phyloP scores from a whole-genome alignment of 305 asterid genomes.

The Fraxinus sp. region DNA sequence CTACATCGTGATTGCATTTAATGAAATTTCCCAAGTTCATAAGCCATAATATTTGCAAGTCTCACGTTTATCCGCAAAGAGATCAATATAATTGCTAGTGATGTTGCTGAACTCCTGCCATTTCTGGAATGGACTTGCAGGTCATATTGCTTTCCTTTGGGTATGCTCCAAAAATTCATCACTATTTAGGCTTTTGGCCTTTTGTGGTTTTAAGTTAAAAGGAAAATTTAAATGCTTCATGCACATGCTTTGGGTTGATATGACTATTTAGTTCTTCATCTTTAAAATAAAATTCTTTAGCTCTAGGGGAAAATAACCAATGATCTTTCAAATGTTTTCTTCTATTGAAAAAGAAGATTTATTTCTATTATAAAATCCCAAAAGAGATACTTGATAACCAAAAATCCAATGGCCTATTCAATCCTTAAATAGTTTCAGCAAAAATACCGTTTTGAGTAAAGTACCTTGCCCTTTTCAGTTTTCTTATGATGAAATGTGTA shows the following conservation, averaged over 20 bases:
- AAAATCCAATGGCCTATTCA: background rate
- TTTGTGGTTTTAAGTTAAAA: background rate
- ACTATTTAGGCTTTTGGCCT: background rate
- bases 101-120: background rate
- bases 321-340: background rate
- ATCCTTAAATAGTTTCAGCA: background rate
- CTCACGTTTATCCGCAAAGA: background rate
- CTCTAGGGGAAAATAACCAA: background rate
- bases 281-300: background rate
- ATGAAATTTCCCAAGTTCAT: background rate
- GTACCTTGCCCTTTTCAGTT: background rate
- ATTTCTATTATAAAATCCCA: background rate
- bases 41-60: background rate
- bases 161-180: background rate
- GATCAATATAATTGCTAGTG: background rate
- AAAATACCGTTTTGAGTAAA: background rate
- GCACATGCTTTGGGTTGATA: background rate
- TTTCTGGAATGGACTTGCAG: background rate
- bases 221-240: background rate
- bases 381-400: background rate
- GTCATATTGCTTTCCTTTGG: background rate
- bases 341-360: background rate
- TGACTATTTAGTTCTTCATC: background rate
- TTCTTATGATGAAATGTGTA: background rate
- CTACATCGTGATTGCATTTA: background rate